phyloP scores from a whole-genome alignment of 768 basidiomycete genomes.

The Pleurotus eryngii region DNA sequence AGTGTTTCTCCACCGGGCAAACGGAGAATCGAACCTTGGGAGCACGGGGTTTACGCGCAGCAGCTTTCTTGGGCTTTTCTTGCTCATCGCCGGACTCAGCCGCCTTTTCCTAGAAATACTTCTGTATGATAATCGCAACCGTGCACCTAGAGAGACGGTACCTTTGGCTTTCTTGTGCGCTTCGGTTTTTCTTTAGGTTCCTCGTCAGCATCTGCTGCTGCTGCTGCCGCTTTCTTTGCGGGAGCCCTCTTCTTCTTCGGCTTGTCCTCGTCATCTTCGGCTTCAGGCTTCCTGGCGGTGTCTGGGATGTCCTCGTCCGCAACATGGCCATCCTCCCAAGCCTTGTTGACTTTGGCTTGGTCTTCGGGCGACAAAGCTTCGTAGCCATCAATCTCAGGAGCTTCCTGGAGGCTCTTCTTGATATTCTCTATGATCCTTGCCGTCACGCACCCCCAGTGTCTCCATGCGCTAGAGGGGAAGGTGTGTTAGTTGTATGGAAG shows the following conservation, averaged over 20 bases:
- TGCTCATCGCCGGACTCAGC: constrained; percentile 23
- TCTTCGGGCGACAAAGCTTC: constrained; percentile 70
- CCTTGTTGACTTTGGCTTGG: constrained; percentile 64
- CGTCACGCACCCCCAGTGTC: constrained; percentile 90
- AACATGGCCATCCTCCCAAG: constrained; percentile 76
- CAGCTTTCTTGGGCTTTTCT: constrained; percentile 26
- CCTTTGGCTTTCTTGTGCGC: constrained; percentile 21
- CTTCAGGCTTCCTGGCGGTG: constrained; percentile 58
- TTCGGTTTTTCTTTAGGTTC: constrained; percentile 19
- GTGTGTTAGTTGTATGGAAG: background rate
- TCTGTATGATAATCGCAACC: background rate
- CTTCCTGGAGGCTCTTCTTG: constrained; percentile 54
- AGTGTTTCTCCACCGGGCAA: constrained; percentile 2
- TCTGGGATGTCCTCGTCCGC: constrained; percentile 83
- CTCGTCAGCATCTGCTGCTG: constrained; percentile 44
- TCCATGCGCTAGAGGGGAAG: constrained; percentile 55
- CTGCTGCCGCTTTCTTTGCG: constrained; percentile 38
- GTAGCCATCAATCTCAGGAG: constrained; percentile 81
- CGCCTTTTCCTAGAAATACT: constrained; percentile 13
- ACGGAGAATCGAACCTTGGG: constrained; percentile 21
- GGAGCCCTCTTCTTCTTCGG: constrained; percentile 34
- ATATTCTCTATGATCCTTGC: constrained; percentile 65
- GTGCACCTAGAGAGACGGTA: background rate
- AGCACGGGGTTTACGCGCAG: constrained; percentile 12
- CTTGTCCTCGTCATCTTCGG: constrained; percentile 36